phyloP scores from a whole-genome alignment of 306 rosid genomes.

The Hylodesmum podocarpum region DNA sequence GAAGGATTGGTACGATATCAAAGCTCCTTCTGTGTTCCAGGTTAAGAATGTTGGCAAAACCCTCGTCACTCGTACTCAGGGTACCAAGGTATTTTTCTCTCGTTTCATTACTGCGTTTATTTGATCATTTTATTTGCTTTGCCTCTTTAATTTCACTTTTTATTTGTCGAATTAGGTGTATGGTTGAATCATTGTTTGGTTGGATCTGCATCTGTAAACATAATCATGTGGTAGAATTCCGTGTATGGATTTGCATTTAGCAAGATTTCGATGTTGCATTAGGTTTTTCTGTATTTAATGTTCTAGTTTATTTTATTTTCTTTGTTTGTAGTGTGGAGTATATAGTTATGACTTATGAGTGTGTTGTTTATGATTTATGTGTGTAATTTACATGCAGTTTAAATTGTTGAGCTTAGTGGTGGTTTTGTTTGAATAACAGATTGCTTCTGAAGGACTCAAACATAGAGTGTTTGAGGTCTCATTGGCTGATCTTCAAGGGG shows the following conservation, averaged over 20 bases:
- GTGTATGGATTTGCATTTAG: not conserved
- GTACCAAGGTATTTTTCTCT: conserved; percentile 66
- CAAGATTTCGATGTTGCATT: not conserved
- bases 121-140: not conserved
- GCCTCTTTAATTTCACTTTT: not conserved
- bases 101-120: not conserved
- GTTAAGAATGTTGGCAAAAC: conserved; percentile 85
- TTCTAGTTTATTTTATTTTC: too few relatives aligned
- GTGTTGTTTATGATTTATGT: not conserved
- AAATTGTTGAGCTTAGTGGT: not conserved
- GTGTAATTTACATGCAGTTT: not conserved
- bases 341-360: too few relatives aligned
- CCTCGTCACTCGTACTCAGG: conserved; percentile 90
- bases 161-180: not conserved
- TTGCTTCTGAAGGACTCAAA: conserved; percentile 97
- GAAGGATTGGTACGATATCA: conserved; percentile 98
- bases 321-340: not conserved
- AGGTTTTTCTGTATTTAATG: not conserved
- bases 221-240: not conserved
- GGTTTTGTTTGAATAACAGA: conserved; percentile 40
- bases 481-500: conserved; percentile 90
- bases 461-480: conserved; percentile 93
- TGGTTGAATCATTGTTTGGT: not conserved
- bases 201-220: not conserved
- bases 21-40: conserved; percentile 77